These are phyloP conservation scores for Hymenoscyphus salicellus DNA, from an alignment of 2,329 filamentous ascomycete species.

Conservation along the genomic window DNA sequence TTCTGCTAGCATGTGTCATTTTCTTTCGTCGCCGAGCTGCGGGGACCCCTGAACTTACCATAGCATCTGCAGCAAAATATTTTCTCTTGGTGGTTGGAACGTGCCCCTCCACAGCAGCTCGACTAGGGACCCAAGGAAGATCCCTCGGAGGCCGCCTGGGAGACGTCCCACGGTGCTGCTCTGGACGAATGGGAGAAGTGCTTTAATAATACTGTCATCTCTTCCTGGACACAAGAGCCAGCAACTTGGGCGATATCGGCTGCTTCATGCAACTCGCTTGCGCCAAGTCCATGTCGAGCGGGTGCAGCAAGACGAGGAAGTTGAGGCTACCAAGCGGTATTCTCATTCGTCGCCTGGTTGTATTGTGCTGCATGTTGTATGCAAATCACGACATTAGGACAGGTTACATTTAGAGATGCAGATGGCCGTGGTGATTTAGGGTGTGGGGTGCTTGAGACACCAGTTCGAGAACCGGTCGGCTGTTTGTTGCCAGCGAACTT, in stretches of 20 bases:
- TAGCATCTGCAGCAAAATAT: slow-evolving; percentile 15
- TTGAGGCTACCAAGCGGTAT: slow-evolving; percentile 22
- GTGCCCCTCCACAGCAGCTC: slow-evolving; percentile 7
- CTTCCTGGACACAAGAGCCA: not conserved
- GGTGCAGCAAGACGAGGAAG: not conserved
- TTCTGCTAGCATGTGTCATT: slow-evolving; percentile 24
- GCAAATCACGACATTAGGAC: slow-evolving; percentile 25
- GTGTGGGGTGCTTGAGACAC: slow-evolving; percentile 23
- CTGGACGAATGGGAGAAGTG: not conserved
- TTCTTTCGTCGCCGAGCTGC: slow-evolving; percentile 17
- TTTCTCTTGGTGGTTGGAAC: slow-evolving; percentile 6
- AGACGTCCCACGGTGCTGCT: not conserved
- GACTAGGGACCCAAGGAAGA: not conserved
- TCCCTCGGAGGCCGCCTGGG: slow-evolving; percentile 5
- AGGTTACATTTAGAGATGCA: slow-evolving; percentile 21
- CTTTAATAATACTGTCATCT: slow-evolving; percentile 4
- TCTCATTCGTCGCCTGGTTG: slow-evolving; percentile 19
- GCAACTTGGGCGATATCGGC: slow-evolving; percentile 10
- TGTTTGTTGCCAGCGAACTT: not conserved
- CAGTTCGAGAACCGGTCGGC: not conserved
- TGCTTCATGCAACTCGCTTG: not conserved
- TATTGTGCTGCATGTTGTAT: slow-evolving; percentile 17
- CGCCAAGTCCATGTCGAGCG: slow-evolving; percentile 1
- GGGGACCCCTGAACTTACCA: slow-evolving; percentile 22
- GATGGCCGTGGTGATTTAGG: slow-evolving; percentile 15